Evolutionary conservation across 192 early-diverging fungal genomes (phyloP).

Genomic region (Rhizophagus sp.): DNA sequence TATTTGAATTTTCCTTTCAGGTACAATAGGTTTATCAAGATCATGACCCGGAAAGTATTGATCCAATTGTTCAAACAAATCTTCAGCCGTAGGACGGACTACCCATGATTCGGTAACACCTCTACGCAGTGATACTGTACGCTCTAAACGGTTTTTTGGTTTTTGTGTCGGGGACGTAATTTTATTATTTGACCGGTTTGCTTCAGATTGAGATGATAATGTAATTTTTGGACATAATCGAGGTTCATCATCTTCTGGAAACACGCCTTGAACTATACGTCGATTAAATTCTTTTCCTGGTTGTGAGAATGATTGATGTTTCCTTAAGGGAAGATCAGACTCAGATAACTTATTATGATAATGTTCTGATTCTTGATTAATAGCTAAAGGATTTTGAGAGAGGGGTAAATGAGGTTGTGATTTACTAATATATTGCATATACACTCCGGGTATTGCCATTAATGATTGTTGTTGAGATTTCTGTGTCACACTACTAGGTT

Average conservation of each 20-base stretch:
- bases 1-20: slow-evolving; percentile 29
- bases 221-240: slow-evolving; percentile 1
- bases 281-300: not conserved
- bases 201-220: not conserved
- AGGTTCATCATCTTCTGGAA: not conserved
- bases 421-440: not conserved
- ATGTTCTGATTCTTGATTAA: not conserved
- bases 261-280: not conserved
- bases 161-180: not conserved
- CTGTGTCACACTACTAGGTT: not conserved
- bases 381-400: not conserved
- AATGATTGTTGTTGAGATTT: not conserved
- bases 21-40: slow-evolving; percentile 67
- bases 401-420: slow-evolving; percentile 19
- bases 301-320: not conserved
- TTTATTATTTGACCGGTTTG: not conserved
- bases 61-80: slow-evolving; percentile 67
- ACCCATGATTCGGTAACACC: slow-evolving; percentile 48
- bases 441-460: not conserved
- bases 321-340: not conserved
- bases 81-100: slow-evolving; percentile 65
- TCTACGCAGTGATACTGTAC: slow-evolving; percentile 20
- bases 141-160: not conserved
- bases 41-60: slow-evolving; percentile 77
- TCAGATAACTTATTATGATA: not conserved